Evolutionary conservation across 2,329 filamentous ascomycete genomes (phyloP), one percentile per base, ranked within the genome.

Genomic region (Diaporthe citriasiana): DNA sequence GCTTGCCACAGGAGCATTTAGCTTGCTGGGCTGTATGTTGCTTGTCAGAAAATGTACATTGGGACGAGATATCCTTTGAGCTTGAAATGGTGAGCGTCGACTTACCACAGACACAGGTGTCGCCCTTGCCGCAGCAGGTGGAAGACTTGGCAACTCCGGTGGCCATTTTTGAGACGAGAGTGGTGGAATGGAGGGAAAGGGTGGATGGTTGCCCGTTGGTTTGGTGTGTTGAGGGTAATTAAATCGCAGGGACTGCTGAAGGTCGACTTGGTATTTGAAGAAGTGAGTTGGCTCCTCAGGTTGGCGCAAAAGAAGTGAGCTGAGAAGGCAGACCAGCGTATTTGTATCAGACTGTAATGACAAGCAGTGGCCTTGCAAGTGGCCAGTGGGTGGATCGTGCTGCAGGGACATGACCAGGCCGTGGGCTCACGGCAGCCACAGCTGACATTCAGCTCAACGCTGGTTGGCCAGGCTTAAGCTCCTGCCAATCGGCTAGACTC

Each of bases 1-100:
- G 90, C 87, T 98, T 92, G 81, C 96, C 96, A 83, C 96, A 98
- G 22, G 94, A 97, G 90, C 95, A 98, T 75, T 88, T 92, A 12
- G 91, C 91, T 83, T 92, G 88, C 79, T 90, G 83, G 78, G 90
- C 91, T 90, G 80, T 78, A 71, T 75, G 8, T 60, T 56, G 47
- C 1, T 38, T 56, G n/a, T 69, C 22, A 69, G 56, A 51, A 38
- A 38, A 33, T 30, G 25, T 22, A 5, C 17, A 4, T 8, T 8
- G 25, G n/a, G 15, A 35, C 8, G 27, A 12, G 10, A 4, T 7
- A 8, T 63, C 8, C 66, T 15, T 35, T 51, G 70, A 50, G 35
- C 15, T 33, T 25, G 50, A 45, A 51, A 13, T 42, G 19, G 30
- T 63, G 30, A 25, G 30, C 51, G 71, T 72, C 17, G 51, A 84